Base-by-base conservation (phyloP, 345 rosid species). In the Noccaea bulbosa region DNA sequence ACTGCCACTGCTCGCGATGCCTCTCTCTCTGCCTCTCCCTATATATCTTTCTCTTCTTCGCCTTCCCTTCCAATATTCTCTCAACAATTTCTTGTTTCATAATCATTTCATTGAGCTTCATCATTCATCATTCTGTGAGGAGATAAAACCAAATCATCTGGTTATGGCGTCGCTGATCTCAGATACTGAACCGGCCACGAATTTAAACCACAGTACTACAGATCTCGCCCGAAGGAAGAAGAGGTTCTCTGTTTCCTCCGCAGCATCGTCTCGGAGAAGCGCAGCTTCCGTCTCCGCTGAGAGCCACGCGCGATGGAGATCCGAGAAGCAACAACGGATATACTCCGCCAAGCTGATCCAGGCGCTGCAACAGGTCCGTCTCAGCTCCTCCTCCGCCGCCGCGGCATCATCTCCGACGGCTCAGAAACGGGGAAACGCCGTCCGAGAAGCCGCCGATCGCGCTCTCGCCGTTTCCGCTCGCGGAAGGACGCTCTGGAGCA, bases 401-500 rank as follows among this genome's bases (percentile, higher is more conserved):
- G 20, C 80, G 45, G 58, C 88, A 6, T 80, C 84, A 11, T 88
- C 90, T 3, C 87, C 78, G 79, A 87, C 15, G 87, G 89, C 34
- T 88, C 93, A 65, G 49, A 86, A 77, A 56, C 83, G 80, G 2
- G 89, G 97, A 5, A 79, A 87, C 16, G 87, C 91, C 50, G 92
- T 95, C 12, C 81, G 98, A 1, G 97, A 90, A 79, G 96, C 93
- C 5, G 98, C 98, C 0, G 92, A 95, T 67, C 78, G 77, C 56
- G 92, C 81, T 17, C 78, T 95, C 12, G 99, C 98, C 0, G 82
- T 84, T 1, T 88, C 99, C 4, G 99, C 97, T 12, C 86, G 88
- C 44, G 96, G 99, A 24, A 81, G 81, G 69, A 80, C 89, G 38
- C 71, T 95, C 44, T 94, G 99, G 99, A 94, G 99, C 82, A 84